Conservation (phyloP, 352 stramenopile genomes). For the Pythium aquatile region DNA sequence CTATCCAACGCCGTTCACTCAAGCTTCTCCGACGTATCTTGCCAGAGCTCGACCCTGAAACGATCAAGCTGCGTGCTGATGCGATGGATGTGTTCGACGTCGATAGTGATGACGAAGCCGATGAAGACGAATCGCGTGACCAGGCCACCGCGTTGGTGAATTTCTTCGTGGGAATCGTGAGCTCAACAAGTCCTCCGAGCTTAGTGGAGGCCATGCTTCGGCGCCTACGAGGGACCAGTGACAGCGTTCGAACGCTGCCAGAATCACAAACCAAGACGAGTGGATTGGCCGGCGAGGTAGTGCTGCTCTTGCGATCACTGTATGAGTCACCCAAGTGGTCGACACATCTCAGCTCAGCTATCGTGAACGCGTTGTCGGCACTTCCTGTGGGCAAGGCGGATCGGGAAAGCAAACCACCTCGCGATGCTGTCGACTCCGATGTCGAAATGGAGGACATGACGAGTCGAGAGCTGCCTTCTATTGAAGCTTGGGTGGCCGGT, state of each 20-base stretch:
- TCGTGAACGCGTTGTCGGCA: conserved; percentile 49
- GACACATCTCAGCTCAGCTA: conserved; percentile 57
- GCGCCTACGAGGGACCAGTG: conserved; percentile 18
- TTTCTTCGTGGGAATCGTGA: conserved; percentile 80
- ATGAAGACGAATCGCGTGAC: conserved; percentile 54
- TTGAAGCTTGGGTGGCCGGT: conserved; percentile 53
- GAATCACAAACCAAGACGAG: conserved; percentile 6
- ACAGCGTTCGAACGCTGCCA: background rate
- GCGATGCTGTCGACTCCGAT: conserved; percentile 51
- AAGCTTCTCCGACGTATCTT: conserved; percentile 82
- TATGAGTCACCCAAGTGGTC: conserved; percentile 79
- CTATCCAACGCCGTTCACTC: conserved; percentile 79
- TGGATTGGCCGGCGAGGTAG: conserved; percentile 67
- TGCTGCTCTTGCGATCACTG: conserved; percentile 78
- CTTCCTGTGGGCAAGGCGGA: conserved; percentile 50
- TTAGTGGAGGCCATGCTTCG: conserved; percentile 58
- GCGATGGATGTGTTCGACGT: conserved; percentile 75
- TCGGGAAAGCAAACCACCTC: conserved; percentile 16
- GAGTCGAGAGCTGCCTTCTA: conserved; percentile 46
- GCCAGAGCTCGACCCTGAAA: conserved; percentile 63
- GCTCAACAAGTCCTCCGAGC: conserved; percentile 65
- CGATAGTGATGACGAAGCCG: conserved; percentile 81
- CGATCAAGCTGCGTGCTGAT: conserved; percentile 62
- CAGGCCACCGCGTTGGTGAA: conserved; percentile 67
- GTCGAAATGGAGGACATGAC: conserved; percentile 86